Percentiles rank a stretch among this genome's conserved stretches.
phyloP scores from a whole-genome alignment of 352 stramenopile species.

The Pythium grandisporangium region DNA sequence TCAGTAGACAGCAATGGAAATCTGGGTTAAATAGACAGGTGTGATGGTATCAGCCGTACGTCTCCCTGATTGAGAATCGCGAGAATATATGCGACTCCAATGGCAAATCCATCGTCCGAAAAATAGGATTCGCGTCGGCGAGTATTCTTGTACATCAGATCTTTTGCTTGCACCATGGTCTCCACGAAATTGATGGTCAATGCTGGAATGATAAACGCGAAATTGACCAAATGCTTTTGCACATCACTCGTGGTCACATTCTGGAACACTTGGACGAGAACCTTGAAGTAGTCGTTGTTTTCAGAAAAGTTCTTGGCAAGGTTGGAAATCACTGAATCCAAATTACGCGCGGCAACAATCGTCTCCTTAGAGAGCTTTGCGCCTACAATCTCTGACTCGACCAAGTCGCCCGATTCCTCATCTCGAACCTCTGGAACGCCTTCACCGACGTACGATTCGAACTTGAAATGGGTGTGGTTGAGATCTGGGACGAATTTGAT shows the following conservation, averaged over 20 bases:
- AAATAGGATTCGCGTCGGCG: constrained; percentile 92
- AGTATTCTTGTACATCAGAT: constrained; percentile 95
- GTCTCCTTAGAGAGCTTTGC: constrained; percentile 75
- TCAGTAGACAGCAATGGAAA: constrained; percentile 1
- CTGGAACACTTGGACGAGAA: constrained; percentile 85
- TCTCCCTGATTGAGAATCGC: constrained; percentile 86
- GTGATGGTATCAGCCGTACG: constrained; percentile 13
- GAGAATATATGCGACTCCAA: constrained; percentile 91
- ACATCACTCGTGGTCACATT: constrained; percentile 81
- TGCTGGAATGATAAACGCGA: constrained; percentile 86
- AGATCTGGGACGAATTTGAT: constrained; percentile 90
- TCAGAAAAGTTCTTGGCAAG: constrained; percentile 87
- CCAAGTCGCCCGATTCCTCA: constrained; percentile 35
- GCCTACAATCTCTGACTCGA: constrained; percentile 33
- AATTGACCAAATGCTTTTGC: constrained; percentile 89
- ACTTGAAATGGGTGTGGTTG: constrained; percentile 82
- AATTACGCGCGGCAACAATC: constrained; percentile 72
- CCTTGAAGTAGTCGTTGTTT: constrained; percentile 92
- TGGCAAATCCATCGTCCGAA: constrained; percentile 93
- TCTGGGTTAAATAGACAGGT: background rate
- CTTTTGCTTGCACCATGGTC: constrained; percentile 86
- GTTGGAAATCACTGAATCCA: constrained; percentile 82
- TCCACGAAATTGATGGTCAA: constrained; percentile 88
- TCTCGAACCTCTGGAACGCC: constrained; percentile 49
- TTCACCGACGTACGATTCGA: constrained; percentile 59